Evolutionary conservation across 306 rosid species (phyloP).

Genomic region (Quercus rubra): DNA sequence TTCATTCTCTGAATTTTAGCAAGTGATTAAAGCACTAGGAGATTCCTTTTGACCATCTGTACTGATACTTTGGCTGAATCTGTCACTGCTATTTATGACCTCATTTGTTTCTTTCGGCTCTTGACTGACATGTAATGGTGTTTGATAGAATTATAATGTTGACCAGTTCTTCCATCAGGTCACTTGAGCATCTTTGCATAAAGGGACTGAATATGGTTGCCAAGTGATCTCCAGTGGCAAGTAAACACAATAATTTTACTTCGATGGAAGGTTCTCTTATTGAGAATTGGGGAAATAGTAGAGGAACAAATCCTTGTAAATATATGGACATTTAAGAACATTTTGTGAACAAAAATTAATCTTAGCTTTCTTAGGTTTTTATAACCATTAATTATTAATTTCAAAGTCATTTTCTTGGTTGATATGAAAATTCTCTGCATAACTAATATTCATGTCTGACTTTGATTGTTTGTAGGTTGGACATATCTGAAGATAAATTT

Average conservation of each 20-base stretch:
- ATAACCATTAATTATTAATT: neutral
- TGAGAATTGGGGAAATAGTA: neutral
- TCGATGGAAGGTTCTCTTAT: neutral
- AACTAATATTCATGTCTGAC: constrained; percentile 1
- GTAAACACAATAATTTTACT: neutral
- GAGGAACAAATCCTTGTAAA: neutral
- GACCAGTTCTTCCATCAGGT: neutral
- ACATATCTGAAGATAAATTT: constrained; percentile 62
- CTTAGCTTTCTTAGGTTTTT: constrained; percentile 11
- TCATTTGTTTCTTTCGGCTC: neutral
- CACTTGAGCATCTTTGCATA: neutral
- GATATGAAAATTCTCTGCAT: constrained; percentile 2
- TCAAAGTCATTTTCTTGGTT: constrained; percentile 4
- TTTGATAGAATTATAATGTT: neutral
- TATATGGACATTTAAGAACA: neutral
- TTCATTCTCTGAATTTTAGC: neutral
- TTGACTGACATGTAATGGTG: neutral
- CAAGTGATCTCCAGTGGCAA: neutral
- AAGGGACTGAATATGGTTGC: neutral
- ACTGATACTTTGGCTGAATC: neutral
- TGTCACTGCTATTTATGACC: neutral
- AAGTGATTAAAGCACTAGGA: neutral
- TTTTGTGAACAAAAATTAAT: neutral
- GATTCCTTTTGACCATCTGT: neutral
- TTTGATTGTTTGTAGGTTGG: constrained; percentile 44